phyloP scores from a whole-genome alignment of 1,139 yeast species.

The Yamadazyma pseudoaaseri region DNA sequence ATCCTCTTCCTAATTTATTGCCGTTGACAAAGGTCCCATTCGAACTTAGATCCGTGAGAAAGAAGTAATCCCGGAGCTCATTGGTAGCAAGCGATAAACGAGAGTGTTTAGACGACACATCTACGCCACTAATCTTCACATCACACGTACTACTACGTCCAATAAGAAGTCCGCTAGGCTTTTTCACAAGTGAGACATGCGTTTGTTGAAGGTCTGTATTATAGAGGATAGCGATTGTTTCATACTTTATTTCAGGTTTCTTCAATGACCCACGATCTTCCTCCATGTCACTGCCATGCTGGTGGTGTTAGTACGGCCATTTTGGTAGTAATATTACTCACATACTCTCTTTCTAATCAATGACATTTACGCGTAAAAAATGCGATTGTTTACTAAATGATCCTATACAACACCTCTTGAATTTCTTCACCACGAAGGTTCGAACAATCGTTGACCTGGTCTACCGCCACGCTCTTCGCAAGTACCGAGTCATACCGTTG shows the following conservation, averaged over 20 bases:
- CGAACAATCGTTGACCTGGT: constrained; percentile 12
- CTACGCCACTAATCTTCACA: constrained; percentile 51
- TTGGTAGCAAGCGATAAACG: constrained; percentile 40
- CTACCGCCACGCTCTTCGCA: constrained; percentile 17
- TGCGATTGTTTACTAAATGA: constrained; percentile 4
- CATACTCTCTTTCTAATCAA: constrained; percentile 41
- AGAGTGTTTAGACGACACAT: constrained; percentile 69
- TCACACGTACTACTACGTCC: constrained; percentile 71
- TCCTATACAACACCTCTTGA: constrained; percentile 29
- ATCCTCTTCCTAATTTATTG: constrained; percentile 47
- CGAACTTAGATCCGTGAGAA: constrained; percentile 58
- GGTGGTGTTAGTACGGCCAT: neutral
- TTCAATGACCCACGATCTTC: constrained; percentile 12
- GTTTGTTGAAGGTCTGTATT: constrained; percentile 27
- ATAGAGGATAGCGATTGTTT: constrained; percentile 31
- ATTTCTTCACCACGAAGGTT: constrained; percentile 36
- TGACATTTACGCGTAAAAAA: constrained; percentile 24
- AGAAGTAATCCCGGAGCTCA: constrained; percentile 38
- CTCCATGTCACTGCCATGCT: constrained; percentile 3
- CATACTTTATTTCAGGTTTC: constrained; percentile 20
- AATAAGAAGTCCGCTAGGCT: constrained; percentile 34
- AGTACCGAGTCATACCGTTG: constrained; percentile 22
- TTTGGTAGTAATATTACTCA: constrained; percentile 9
- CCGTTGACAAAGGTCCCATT: constrained; percentile 72
- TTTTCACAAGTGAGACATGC: constrained; percentile 35